Conservation (phyloP, 208 protist species). For the Herpetomonas tarakana region DNA sequence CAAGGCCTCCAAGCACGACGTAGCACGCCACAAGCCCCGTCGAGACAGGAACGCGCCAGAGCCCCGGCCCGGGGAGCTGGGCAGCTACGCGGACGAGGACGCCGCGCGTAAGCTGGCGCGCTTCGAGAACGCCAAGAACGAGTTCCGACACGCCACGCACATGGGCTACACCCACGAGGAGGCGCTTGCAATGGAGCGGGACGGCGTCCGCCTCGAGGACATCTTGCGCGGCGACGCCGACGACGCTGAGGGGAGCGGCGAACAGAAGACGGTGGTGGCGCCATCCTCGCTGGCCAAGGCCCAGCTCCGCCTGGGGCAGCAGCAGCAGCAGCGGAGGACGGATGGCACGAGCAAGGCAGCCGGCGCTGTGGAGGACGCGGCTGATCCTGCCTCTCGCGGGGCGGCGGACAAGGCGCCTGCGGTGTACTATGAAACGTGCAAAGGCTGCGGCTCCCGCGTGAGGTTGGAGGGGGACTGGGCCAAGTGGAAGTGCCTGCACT, state of each 20-base stretch:
- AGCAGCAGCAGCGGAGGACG: background rate
- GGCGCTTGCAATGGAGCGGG: slow-evolving; percentile 37
- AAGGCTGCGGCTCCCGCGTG: slow-evolving; percentile 42
- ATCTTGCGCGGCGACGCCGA: slow-evolving; percentile 35
- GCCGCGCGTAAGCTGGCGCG: slow-evolving; percentile 51
- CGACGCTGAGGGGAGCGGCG: background rate
- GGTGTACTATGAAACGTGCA: slow-evolving; percentile 61
- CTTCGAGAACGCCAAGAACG: slow-evolving; percentile 67
- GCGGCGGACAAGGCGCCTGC: background rate
- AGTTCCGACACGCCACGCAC: slow-evolving; percentile 77
- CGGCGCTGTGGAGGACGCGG: background rate
- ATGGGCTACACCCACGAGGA: slow-evolving; percentile 83
- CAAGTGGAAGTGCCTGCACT: slow-evolving; percentile 72
- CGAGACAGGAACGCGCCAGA: slow-evolving; percentile 25
- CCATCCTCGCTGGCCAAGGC: background rate
- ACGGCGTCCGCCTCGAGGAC: slow-evolving; percentile 38
- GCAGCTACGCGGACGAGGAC: slow-evolving; percentile 76
- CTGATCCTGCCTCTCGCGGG: too few relatives aligned
- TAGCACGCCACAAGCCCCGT: slow-evolving; percentile 33
- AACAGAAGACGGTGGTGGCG: background rate
- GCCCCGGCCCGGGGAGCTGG: slow-evolving; percentile 44
- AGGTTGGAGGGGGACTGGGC: slow-evolving; percentile 37
- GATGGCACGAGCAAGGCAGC: background rate
- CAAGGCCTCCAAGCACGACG: slow-evolving; percentile 73
- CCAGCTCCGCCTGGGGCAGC: slow-evolving; percentile 4